Base-by-base conservation (phyloP, 768 basidiomycete species). In the Trametes cingulata region DNA sequence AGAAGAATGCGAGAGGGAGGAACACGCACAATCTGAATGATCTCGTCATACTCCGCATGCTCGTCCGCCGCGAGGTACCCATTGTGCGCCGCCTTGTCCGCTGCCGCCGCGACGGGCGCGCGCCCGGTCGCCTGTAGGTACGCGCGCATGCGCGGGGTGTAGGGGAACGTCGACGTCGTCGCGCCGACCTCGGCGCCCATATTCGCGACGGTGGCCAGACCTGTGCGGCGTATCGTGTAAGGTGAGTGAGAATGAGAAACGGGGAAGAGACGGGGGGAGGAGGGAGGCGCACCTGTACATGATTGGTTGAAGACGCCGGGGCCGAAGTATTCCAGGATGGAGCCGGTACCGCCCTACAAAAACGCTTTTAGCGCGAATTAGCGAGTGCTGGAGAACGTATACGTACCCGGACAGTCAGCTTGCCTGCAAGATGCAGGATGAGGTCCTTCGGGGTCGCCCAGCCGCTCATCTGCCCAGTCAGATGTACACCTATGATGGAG, bases 161-260 rank as follows among this genome's bases (percentile, higher is more conserved):
- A 99, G 5, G 96, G 95, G 82, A 99, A 99, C 6, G 91, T 93
- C 1, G 95, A 96, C 0, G 97, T 98, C 1, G 97, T 99, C n/a
- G 97, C 97, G 39, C 97, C 97, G n/a, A 98, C 95, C 78, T 99
- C 97, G 13, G 97, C 97, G 51, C 97, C 97, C 97, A 98, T 99
- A 75, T 99, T 98, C 43, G 93, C 90, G 56, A 99, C 90, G 1
- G 97, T 98, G 1, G 96, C 97, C 54, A 97, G 77, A 56, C 92
- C 91, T 90, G 50, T 35, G 24, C 3, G n/a, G n/a, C n/a, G n/a
- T n/a, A n/a, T n/a, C n/a, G n/a, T n/a, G n/a, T n/a, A n/a, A 17
- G 19, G 4, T 36, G 7, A 1, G 56, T 10, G 42, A 27, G 45
- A 7, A 41, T 27, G 41, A 41, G 40, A 45, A 0, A 1, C 39